Base-by-base conservation (phyloP, 1,139 yeast species). In the Kodamaea anthophila region DNA sequence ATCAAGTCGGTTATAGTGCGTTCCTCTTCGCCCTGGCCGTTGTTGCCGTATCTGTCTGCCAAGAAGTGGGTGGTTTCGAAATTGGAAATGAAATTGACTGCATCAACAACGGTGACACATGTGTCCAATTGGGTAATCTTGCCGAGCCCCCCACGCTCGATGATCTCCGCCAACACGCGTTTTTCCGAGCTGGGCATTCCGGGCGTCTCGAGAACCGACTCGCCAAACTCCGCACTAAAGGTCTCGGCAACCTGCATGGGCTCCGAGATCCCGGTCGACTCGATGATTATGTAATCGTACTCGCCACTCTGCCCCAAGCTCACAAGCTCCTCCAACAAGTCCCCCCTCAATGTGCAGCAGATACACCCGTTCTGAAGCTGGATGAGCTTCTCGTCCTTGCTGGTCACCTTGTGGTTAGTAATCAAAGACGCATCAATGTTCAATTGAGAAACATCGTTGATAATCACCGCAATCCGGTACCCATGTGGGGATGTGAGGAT, bases 161-260 rank as follows among this genome's bases (percentile, higher is more conserved):
- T 43, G 13, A 63, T 49, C 15, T 61, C 54, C 30, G 47, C 45
- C 18, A 62, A 34, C 9, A 53, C 31, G 24, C 46, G 42, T 28
- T 43, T 44, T 23, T 53, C 61, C 13, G 52, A 55, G 10, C 34
- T 23, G 3, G 36, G 20, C 13, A 39, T 37, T 22, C 36, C 46
- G n/a, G 40, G 40, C 4, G 51, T 40, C 20, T 48, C 44, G 5
- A 57, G 37, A 30, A 60, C 35, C 29, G 48, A 37, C 20, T 55
- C 53, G 4, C 63, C 47, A 33, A 60, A 62, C 36, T 66, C 70
- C 10, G 54, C 47, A 2, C 69, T 58, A 38, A 66, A 66, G 1
- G 72, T 66, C 39, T 66, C 70, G 2, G 73, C 72, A 10, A 65
- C 70, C 39, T 64, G 70, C 69, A 64, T 62, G 16, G 72, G 71